Base-by-base conservation (phyloP, 805 yeast genomes). In the Lipomyces lipofer region DNA sequence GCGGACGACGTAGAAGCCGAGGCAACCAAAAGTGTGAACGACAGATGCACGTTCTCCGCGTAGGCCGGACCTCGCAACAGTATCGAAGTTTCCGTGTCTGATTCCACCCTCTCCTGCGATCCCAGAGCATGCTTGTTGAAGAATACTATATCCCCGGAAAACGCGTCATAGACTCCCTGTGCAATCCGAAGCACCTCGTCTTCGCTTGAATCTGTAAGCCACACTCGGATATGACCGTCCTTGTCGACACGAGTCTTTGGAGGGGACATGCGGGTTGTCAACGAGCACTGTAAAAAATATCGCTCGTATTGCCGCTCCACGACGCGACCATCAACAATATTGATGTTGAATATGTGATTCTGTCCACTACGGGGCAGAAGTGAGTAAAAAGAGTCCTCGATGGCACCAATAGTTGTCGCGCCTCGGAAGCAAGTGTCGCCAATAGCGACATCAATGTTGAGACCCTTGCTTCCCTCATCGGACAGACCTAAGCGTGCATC, bases 401-500 rank as follows among this genome's bases (percentile, higher is more conserved):
- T 19, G 33, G 35, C 52, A 25, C 9, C n/a, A 7, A 28, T 28
- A 12, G 28, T n/a, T 13, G 42, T 43, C 24, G 28, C 10, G 25
- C 15, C 42, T 7, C 27, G n/a, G n/a, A 24, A 40, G 10, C 32
- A 32, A 32, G 30, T 45, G 21, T 12, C 36, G 19, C 38, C 24
- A 19, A 17, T 43, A 19, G 40, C 36, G 19, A 24, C 49, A 25
- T 43, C 4, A 36, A 47, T 21, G 43, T 28, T 8, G 27, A 10
- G n/a, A 42, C 49, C 13, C 42, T 43, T 12, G 25, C 19, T 17
- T 42, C 38, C n/a, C 40, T 27, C 15, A 44, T 42, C n/a, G 15
- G 15, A 71, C 66, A 17, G 64, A 48, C 29, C 73, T 49, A 25
- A 66, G 50, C 15, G 64, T 48, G 45, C 52, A 49, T 62, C 56